Conservation (phyloP, 805 yeast genomes). For the Zygosaccharomyces bailii region DNA sequence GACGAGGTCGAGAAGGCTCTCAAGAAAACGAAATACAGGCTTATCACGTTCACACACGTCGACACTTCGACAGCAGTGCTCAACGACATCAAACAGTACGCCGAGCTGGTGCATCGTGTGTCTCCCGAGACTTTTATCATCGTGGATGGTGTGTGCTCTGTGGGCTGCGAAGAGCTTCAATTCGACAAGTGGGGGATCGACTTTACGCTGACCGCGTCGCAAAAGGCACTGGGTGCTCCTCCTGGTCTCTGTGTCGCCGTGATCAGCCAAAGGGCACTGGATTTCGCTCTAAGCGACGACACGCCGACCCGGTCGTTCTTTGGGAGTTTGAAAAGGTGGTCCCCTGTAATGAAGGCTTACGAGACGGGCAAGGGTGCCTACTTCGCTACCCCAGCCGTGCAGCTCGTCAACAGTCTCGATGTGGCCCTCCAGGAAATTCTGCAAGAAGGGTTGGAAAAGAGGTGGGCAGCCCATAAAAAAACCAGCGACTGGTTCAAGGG, state of each 20-base stretch:
- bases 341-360: constrained; percentile 82
- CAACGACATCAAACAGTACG: constrained; percentile 59
- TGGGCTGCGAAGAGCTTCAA: constrained; percentile 81
- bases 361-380: constrained; percentile 72
- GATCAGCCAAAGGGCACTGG: constrained; percentile 72
- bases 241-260: constrained; percentile 81
- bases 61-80: constrained; percentile 97
- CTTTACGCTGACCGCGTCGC: constrained; percentile 86
- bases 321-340: constrained; percentile 77
- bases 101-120: constrained; percentile 54
- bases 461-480: constrained; percentile 60
- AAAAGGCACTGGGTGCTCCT: constrained; percentile 93
- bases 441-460: constrained; percentile 48
- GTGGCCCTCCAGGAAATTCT: constrained; percentile 73
- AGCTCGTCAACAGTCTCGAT: constrained; percentile 74
- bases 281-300: constrained; percentile 43
- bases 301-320: constrained; percentile 41
- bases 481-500: constrained; percentile 66
- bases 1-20: constrained; percentile 55
- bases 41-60: constrained; percentile 87
- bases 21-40: constrained; percentile 49
- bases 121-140: constrained; percentile 80
- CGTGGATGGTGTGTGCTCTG: constrained; percentile 94
- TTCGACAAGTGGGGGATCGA: constrained; percentile 91
- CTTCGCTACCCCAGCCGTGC: constrained; percentile 97